Evolutionary conservation across 305 asterid species (phyloP).

Genomic region (Fraxinus sp.): DNA sequence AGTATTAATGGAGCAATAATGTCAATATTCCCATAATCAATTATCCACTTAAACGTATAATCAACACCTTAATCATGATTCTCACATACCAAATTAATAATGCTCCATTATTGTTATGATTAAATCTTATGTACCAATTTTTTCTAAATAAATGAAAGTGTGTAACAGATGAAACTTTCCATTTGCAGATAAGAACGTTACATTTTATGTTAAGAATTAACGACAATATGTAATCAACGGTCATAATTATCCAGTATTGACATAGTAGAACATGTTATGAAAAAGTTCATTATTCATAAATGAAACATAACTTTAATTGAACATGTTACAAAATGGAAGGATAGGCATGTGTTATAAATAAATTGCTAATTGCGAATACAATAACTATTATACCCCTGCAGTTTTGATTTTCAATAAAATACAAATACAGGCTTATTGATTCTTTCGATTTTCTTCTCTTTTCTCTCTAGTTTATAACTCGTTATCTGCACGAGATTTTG

Average conservation of each 20-base stretch:
- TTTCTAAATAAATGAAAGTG: background rate
- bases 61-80: background rate
- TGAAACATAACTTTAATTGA: too few species aligned
- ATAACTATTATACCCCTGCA: too few species aligned
- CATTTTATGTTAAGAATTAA: background rate
- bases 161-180: background rate
- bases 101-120: background rate
- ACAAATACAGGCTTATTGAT: background rate
- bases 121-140: background rate
- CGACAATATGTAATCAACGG: background rate
- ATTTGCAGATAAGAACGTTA: background rate
- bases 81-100: too few species aligned
- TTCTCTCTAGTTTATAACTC: background rate
- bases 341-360: background rate
- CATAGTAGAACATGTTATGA: background rate
- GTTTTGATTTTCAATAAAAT: background rate
- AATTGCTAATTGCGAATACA: background rate
- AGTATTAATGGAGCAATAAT: background rate
- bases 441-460: background rate
- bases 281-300: background rate
- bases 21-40: background rate
- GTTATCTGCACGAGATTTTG: background rate
- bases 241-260: background rate
- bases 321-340: background rate
- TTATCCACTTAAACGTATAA: background rate